Percentiles rank a stretch among this genome's conserved stretches.
Evolutionary conservation across 768 basidiomycete species (phyloP).

Genomic region (Lactifluus hygrophoroides): DNA sequence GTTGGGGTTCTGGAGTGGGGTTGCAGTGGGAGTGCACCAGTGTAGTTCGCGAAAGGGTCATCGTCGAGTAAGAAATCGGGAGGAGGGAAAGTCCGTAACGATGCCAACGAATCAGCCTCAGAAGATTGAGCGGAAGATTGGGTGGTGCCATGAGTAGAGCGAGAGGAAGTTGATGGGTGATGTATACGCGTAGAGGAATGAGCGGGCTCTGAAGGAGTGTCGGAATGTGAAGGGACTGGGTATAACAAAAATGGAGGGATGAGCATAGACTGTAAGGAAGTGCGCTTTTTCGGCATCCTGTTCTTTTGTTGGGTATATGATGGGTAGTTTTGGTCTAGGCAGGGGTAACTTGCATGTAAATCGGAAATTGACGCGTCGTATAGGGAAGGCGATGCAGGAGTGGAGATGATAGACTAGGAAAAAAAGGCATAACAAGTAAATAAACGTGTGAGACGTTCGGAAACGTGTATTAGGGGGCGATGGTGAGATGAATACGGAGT

Average conservation of each 20-base stretch:
- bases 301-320: slow-evolving; percentile 1
- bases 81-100: slow-evolving; percentile 26
- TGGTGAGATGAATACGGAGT: not conserved
- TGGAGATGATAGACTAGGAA: slow-evolving; percentile 4
- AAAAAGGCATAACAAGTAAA: not conserved
- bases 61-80: slow-evolving; percentile 46
- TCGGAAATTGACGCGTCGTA: slow-evolving; percentile 1
- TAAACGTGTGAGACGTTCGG: not conserved
- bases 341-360: not conserved
- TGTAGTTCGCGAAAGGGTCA: slow-evolving; percentile 65
- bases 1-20: slow-evolving; percentile 14
- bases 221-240: slow-evolving; percentile 12
- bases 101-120: slow-evolving; percentile 1
- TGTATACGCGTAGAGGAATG: slow-evolving; percentile 19
- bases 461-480: not conserved
- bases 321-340: slow-evolving; percentile 1
- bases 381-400: not conserved
- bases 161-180: slow-evolving; percentile 19
- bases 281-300: slow-evolving; percentile 42
- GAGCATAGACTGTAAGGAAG: slow-evolving; percentile 45
- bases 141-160: slow-evolving; percentile 2
- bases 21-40: slow-evolving; percentile 23
- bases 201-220: slow-evolving; percentile 24
- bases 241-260: slow-evolving; percentile 39
- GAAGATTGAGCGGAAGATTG: not conserved